These are phyloP conservation scores for Colletotrichum orbiculare DNA, from an alignment of 2,329 filamentous ascomycete species.

Conservation along the genomic window DNA sequence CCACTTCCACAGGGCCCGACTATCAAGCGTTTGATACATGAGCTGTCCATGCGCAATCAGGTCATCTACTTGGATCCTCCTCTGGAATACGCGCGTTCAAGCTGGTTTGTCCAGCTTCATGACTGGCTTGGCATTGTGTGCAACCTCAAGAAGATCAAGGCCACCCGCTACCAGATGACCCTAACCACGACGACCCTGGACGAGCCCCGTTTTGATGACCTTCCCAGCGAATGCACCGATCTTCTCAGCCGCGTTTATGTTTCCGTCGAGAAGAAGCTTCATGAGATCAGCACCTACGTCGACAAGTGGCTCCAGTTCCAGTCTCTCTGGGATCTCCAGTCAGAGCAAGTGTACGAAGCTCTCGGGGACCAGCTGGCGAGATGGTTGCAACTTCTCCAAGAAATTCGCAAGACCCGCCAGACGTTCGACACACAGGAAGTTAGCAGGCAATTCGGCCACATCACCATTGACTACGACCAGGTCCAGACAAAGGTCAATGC, in stretches of 20 bases:
- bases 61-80: conserved; percentile 97
- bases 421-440: conserved; percentile 98
- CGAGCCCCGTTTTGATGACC: conserved; percentile 81
- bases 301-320: conserved; percentile 99
- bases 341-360: conserved; percentile 92
- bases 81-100: conserved; percentile 88
- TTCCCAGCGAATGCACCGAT: conserved; percentile 85
- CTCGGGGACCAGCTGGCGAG: conserved; percentile 90
- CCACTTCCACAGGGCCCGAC: conserved; percentile 66
- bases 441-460: conserved; percentile 90
- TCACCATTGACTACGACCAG: conserved; percentile 97
- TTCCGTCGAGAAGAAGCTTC: conserved; percentile 84
- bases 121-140: conserved; percentile 94
- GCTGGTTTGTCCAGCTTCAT: conserved; percentile 93
- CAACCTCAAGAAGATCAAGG: conserved; percentile 93
- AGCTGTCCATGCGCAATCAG: conserved; percentile 98
- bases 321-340: conserved; percentile 96
- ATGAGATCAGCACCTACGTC: conserved; percentile 84
- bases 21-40: conserved; percentile 82
- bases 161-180: conserved; percentile 92
- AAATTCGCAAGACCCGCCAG: conserved; percentile 92
- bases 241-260: conserved; percentile 84
- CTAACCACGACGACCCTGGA: conserved; percentile 74
- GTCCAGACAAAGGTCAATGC: conserved; percentile 98
- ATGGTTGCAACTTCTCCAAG: conserved; percentile 96